Evolutionary conservation across 1,284 basidiomycete species (phyloP), one percentile per base, ranked within the genome.

Genomic region (Microbotryum silenes-acaulis): DNA sequence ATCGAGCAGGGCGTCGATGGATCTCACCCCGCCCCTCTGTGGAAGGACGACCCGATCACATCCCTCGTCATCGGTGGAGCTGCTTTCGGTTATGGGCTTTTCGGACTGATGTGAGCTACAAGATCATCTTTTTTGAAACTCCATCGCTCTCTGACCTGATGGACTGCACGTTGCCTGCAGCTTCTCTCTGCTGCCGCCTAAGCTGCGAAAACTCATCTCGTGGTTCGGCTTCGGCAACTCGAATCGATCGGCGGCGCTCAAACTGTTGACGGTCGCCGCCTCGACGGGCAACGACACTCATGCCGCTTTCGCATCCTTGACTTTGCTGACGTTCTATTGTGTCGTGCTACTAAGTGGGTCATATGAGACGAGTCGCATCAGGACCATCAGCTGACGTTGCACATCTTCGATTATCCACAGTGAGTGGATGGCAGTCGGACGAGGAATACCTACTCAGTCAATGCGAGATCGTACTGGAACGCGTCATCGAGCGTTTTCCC

Each of bases 371-470:
- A 27, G 20, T 27, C 23, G 25, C 25, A 23, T 16, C 6, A 18
- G 10, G 25, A 21, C 42, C 6, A 23, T 14, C n/a, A 27, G 29
- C 56, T 57, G 23, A 58, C 6, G 27, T 27, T 6, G 27, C 27
- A 27, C 27, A 27, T 27, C 27, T 27, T 6, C 27, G 6, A 6
- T 27, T 27, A 6, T 6, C 27, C 23, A n/a, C 47, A 67, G 66
- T 67, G 64, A 59, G 59, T 49, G 71, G 71, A 7, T 72, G 69
- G 69, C 71, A 70, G 48, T 60, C 61, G 4, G 56, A 69, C n/a
- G 60, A 70, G n/a, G 20, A 45, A 20, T 54, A 64, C 31, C 56
- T 70, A 16, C 52, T 71, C 53, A 31, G 53, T 20, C 56, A 67
- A 14, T 61, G 59, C 45, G 10, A 45, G 14, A 47, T 37, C 21